Evolutionary conservation across 2,329 filamentous ascomycete species (phyloP), one percentile per base, ranked within the genome.

Genomic region (Trichoderma simmonsii): DNA sequence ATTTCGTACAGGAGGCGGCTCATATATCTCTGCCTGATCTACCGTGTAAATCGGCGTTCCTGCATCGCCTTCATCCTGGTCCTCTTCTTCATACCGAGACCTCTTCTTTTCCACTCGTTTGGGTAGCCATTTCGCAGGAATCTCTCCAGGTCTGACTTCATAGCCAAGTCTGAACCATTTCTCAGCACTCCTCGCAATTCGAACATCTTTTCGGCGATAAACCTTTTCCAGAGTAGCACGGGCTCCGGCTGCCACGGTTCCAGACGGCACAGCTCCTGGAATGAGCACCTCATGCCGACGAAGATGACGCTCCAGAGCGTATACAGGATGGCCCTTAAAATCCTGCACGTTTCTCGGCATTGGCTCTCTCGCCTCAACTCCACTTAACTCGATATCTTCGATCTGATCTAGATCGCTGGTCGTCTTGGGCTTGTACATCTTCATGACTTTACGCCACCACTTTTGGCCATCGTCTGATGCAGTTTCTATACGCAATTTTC

Each of bases 151-250:
- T 75, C 90, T 93, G 8, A 99, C 89, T 74, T 94, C 91, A 30
- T 94, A 87, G 0, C 96, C 96, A 73, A 95, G 82, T 2, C 95
- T 90, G 80, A 96, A 98, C 97, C 96, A 99, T 74, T 92, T 94
- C 75, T 97, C 94, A 3, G 90, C 90, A 73, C 90, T 97, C 73
- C 91, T 89, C 1, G 94, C 94, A 6, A 90, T 78, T 67, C 93
- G 90, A 0, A 99, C 93, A 78, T 98, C 93, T 62, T 86, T 87
- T 4, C 96, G 88, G 28, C 95, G 90, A 79, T 93, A 99, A 0
- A 99, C 91, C 66, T 89, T 88, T 79, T 97, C 95, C 73, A 95
- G 83, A 0, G 84, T 77, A 74, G 88, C 82, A 79, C 88, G 85
- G 80, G 86, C 83, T 2, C 93, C 92, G 4, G 90, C 89, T 11